These are phyloP conservation scores for Alternaria arbusti DNA, from an alignment of 2,329 filamentous ascomycete species.

Conservation along the genomic window DNA sequence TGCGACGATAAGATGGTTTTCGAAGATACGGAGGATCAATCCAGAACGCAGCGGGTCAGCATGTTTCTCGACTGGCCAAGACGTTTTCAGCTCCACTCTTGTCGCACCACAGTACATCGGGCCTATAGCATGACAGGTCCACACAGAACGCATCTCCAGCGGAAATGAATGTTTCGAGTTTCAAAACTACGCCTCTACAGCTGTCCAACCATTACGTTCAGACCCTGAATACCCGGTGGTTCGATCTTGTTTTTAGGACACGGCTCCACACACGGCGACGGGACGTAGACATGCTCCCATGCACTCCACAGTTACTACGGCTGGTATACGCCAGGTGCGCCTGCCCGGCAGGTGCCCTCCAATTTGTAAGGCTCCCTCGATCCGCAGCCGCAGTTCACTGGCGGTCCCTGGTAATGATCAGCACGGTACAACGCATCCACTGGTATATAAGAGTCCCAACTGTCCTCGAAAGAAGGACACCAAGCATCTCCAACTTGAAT, in stretches of 20 bases:
- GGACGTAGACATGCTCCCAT: slow-evolving; percentile 23
- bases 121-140: slow-evolving; percentile 4
- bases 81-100: neutral
- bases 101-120: neutral
- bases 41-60: neutral
- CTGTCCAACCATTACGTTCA: slow-evolving; percentile 1
- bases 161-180: slow-evolving; percentile 11
- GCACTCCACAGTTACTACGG: slow-evolving; percentile 37
- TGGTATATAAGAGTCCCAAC: slow-evolving; percentile 25
- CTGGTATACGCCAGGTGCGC: slow-evolving; percentile 24
- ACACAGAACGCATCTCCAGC: neutral
- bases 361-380: slow-evolving; percentile 22
- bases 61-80: neutral
- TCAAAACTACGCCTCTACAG: neutral
- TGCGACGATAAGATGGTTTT: neutral
- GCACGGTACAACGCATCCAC: slow-evolving; percentile 1
- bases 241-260: slow-evolving; percentile 10
- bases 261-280: slow-evolving; percentile 6
- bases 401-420: neutral
- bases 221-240: slow-evolving; percentile 36
- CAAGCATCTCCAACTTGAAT: slow-evolving; percentile 13
- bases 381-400: neutral
- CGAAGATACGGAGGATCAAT: neutral
- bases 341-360: slow-evolving; percentile 1
- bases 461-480: slow-evolving; percentile 6